Base-by-base conservation (phyloP, 345 rosid genomes). In the Garcia nutans region DNA sequence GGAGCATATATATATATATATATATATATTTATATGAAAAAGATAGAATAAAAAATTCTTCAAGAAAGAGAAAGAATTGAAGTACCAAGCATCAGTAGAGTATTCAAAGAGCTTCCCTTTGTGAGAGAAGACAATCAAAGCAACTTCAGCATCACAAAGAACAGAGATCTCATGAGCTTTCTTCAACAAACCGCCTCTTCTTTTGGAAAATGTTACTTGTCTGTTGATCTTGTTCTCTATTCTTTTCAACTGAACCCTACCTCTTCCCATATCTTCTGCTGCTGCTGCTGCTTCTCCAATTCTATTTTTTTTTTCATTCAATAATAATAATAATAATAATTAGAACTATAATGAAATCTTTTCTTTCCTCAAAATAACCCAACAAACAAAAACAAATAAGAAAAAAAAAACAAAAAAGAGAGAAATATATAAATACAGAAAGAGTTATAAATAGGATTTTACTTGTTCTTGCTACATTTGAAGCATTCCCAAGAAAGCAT, bases 151-250 rank as follows among this genome's bases (percentile, higher is more conserved):
- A 77, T 90, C 94, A 63, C 94, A 90, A 8, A 90, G 77, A 65
- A 90, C 89, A 33, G 94, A 90, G 90, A 91, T 87, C 89, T 91
- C 95, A 80, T 91, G 90, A 80, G 95, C 95, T 81, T 91, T 91
- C 93, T 91, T 91, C 87, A 88, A 47, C 80, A 91, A 82, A 10
- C 96, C 96, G 77, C 60, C 86, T 81, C 92, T 85, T 77, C 96
- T 87, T 81, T 91, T 91, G 10, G 96, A 89, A 78, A 91, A 91
- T 24, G 96, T 91, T 54, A 91, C 94, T 64, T 90, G 94, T 61
- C 91, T 72, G 80, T 90, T 90, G 87, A 90, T 90, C 86, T 89
- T 90, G 88, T 90, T 90, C 82, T 90, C 95, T 70, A 91, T 89
- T 79, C 93, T 86, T 91, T 87, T 91, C 88, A 91, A 44, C 85